Base-by-base conservation (phyloP, 345 rosid species). In the Hevea brasiliensis region DNA sequence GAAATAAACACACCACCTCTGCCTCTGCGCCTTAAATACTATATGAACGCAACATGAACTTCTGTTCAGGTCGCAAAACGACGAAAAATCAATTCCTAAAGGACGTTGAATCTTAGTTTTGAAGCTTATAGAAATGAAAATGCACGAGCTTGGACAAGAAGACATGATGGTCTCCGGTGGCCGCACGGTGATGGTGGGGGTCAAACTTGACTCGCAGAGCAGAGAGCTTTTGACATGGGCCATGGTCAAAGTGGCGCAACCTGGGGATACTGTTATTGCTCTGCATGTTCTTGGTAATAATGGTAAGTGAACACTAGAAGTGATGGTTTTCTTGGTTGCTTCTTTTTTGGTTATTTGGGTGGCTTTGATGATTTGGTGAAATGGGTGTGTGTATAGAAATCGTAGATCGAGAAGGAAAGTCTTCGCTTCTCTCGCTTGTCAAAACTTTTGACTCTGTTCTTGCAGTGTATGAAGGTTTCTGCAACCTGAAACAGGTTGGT, bases 401-500 rank as follows among this genome's bases (percentile, higher is more conserved):
- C 7, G 78, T 79, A 54, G 78, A 63, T 70, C 72, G 72, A 45
- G 78, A 74, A 15, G 82, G 82, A 35, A 74, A 74, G 29, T 72
- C 83, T 10, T 68, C 83, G 26, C 74, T 80, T 53, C 67, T 80
- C 27, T 80, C 83, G 20, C 80, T 80, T 45, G 80, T 76, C 61
- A 80, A 62, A 65, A 72, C 83, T 45, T 80, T 80, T 62, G 83
- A 80, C 77, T 67, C 74, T 61, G 71, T 80, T 72, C 80, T 80
- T 68, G 83, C 70, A 5, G 80, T 80, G 15, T 80, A 72, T 68
- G 77, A 80, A 80, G 83, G 83, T 50, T 80, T 80, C 77, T 78
- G 81, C 69, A 78, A 78, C 77, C 57, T 78, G 70, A 78, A 68
- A 74, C 81, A 78, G 81, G 81, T 78, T 55, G 81, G 64, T 42